Percentiles rank a stretch among this genome's conserved stretches.
Evolutionary conservation across 495 filamentous ascomycete species (phyloP).

Genomic region (Penicillium silybi): DNA sequence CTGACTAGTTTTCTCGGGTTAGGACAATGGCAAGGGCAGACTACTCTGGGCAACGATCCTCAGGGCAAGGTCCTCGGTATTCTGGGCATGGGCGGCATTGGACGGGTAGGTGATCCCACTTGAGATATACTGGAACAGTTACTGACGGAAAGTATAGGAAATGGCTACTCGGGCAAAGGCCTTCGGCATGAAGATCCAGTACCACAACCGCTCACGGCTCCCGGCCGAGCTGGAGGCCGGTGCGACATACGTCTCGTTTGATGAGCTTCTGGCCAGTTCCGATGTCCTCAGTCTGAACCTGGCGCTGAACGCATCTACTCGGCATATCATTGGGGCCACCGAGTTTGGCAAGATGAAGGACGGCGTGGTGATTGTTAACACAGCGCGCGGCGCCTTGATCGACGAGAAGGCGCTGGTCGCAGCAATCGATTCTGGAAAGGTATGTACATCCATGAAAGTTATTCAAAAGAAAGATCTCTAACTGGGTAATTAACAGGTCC

Average conservation of each 20-base stretch:
- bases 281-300: constrained; percentile 79
- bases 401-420: constrained; percentile 73
- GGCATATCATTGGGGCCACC: constrained; percentile 61
- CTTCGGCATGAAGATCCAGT: constrained; percentile 68
- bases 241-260: constrained; percentile 64
- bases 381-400: constrained; percentile 73
- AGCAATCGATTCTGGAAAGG: constrained; percentile 65
- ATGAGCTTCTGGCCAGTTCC: constrained; percentile 61
- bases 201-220: constrained; percentile 63
- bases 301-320: constrained; percentile 62
- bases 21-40: constrained; percentile 50
- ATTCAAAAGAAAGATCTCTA: neutral
- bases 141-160: constrained; percentile 41
- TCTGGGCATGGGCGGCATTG: constrained; percentile 85
- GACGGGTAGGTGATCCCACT: constrained; percentile 33
- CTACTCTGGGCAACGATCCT: constrained; percentile 62
- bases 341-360: constrained; percentile 70
- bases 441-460: constrained; percentile 25
- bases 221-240: constrained; percentile 48
- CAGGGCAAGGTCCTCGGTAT: constrained; percentile 71
- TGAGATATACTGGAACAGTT: neutral
- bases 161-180: constrained; percentile 65
- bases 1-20: constrained; percentile 2
- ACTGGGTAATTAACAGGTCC: constrained; percentile 27
- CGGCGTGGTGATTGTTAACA: constrained; percentile 78